Evolutionary conservation across 805 yeast species (phyloP), one percentile per base, ranked within the genome.

Genomic region (Candida adriatica): DNA sequence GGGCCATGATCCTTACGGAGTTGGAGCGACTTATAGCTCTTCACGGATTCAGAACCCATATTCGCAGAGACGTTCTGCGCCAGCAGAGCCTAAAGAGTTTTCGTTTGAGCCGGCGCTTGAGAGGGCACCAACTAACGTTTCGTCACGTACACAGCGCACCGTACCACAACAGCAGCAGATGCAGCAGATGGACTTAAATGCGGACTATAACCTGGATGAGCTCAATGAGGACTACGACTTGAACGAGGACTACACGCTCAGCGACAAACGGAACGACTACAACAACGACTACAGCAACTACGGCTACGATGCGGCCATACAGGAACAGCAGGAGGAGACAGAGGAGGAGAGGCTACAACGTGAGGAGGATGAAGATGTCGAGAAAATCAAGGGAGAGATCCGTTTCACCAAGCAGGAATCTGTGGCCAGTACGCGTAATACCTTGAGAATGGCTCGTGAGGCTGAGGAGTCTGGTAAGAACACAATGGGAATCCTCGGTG

Each of bases 401-500:
- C 66, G 84, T 35, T 86, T 81, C 48, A 77, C 84, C 22, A 88
- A 90, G 55, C 90, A 84, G 48, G 92, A 86, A 47, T 79, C 95
- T 2, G 75, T 87, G 8, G 79, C 84, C 11, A 76, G 88, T 24
- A 82, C 96, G 0, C 72, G 94, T 50, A 86, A 86, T 48, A 87
- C 94, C 1, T 59, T 92, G 19, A 70, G 70, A 33, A 67, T 75
- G 63, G 80, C 85, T 3, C 70, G 73, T 36, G 79, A 79, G 35
- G 87, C 88, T 2, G 86, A 79, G 49, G 72, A 70, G 38, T 66
- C 79, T 6, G 90, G 86, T 22, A 64, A 78, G 41, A 88, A 90
- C 53, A 81, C 96, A 0, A 59, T 90, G 41, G 96, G 96, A 18
- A 75, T 85, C 75, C 68, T 92, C 29, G 98, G 98, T 16, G 73